Percentiles rank a stretch among this genome's conserved stretches.
phyloP scores from a whole-genome alignment of 2,329 filamentous ascomycete genomes.

The Neonectria faginata region DNA sequence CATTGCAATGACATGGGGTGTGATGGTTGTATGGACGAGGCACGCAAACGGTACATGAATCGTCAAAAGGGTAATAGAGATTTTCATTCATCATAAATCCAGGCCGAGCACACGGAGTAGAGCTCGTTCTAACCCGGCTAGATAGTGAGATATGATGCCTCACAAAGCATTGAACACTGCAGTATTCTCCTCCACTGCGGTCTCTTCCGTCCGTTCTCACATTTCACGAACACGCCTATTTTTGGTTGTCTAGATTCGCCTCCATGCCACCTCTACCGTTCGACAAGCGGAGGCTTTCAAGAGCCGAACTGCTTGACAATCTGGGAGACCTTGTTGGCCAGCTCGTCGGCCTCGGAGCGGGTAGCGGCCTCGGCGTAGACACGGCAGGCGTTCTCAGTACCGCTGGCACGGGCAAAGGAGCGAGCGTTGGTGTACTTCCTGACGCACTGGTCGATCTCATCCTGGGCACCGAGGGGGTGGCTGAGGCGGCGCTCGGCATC shows the following conservation, averaged over 20 bases:
- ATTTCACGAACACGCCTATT: conserved; percentile 13
- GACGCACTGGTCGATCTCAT: conserved; percentile 86
- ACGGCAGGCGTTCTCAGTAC: conserved; percentile 94
- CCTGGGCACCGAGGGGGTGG: conserved; percentile 82
- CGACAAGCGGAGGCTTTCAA: conserved; percentile 34
- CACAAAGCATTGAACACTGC: conserved; percentile 5
- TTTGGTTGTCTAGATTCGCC: conserved; percentile 26
- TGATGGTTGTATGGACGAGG: background rate
- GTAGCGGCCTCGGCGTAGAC: conserved; percentile 96
- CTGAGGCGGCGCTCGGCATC: conserved; percentile 92
- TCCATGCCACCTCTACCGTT: conserved; percentile 24
- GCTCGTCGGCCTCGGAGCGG: conserved; percentile 88
- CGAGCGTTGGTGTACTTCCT: conserved; percentile 91
- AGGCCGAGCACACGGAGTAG: conserved; percentile 10
- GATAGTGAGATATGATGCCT: background rate
- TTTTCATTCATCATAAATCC: conserved; percentile 33
- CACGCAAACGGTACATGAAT: background rate
- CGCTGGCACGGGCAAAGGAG: conserved; percentile 90
- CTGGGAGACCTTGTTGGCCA: conserved; percentile 84
- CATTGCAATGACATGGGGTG: background rate
- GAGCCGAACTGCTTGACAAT: conserved; percentile 73
- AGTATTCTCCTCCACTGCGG: background rate
- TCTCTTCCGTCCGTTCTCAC: conserved; percentile 3
- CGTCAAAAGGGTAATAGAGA: conserved; percentile 29
- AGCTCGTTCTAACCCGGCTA: conserved; percentile 21